Evolutionary conservation across 1,139 yeast species (phyloP), one percentile per base, ranked within the genome.

Genomic region (Lodderomyces elongisporus): DNA sequence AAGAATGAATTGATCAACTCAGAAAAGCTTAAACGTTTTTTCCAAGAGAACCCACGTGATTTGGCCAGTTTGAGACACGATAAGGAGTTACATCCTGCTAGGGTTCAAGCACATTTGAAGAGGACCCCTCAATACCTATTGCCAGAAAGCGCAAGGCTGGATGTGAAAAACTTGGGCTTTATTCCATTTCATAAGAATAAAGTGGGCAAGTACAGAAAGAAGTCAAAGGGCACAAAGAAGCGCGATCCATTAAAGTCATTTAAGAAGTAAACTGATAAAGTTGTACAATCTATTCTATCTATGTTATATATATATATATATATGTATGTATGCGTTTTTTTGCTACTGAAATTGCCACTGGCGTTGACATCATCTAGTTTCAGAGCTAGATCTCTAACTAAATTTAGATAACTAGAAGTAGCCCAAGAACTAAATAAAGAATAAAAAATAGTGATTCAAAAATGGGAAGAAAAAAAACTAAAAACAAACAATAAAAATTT

Each of bases 41-140:
- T 93, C 52, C 96, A 91, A 59, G 98, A 91, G 53, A 91, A 91
- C 55, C 98, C 98, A n/a, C 94, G 87, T 51, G 98, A 93, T 59
- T 70, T 91, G 51, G 79, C 79, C 10, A 78, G 83, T 34, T 74
- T 91, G 55, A 81, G 96, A 55, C 98, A 91, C 53, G 98, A 91
- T 55, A 84, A 80, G 49, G 95, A 85, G 46, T 57, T 85, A 39
- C 95, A 89, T 51, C 81, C 94, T 8, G 68, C 91, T 2, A 74
- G 94, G 55, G 76, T 81, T 6, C 96, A 89, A 58, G 62, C 78
- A 14, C 96, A 93, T 52, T 68, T 91, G 60, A 89, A 87, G 57
- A 76, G 95, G 51, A 89, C 93, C 25, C 99, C 99, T 0, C 89
- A 85, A 32, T 91, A 91, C 54, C 69, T 91, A 47, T 64, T 89